phyloP scores from a whole-genome alignment of 164 flowering plant species.

The Vitis cinerea region DNA sequence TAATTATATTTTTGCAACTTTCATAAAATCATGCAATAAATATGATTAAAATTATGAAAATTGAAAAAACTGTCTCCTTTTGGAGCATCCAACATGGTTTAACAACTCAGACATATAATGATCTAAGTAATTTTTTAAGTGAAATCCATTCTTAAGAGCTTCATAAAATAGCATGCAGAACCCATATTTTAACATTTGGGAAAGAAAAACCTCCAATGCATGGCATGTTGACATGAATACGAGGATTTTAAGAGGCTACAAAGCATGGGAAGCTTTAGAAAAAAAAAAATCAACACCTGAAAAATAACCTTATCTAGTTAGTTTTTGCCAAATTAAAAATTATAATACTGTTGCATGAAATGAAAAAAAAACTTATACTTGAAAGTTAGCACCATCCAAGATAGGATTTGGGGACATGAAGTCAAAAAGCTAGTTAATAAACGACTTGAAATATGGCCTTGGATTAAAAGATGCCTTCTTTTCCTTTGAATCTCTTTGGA shows the following conservation, averaged over 20 bases:
- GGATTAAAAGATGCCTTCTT: constrained; percentile 78
- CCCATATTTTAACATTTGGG: too few species aligned
- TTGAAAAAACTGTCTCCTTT: too few species aligned
- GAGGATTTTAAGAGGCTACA: constrained; percentile 84
- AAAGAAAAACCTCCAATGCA: neutral
- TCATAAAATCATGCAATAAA: too few species aligned
- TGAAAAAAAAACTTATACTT: constrained; percentile 39
- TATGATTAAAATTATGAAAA: too few species aligned
- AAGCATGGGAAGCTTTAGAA: constrained; percentile 84
- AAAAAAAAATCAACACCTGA: constrained; percentile 67
- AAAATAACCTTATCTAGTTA: neutral
- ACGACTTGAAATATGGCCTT: constrained; percentile 87
- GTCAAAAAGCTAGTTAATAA: constrained; percentile 82
- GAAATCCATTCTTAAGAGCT: too few species aligned
- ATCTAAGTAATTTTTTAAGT: too few species aligned
- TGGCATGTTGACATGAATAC: constrained; percentile 63
- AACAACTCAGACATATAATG: too few species aligned
- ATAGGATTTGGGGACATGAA: constrained; percentile 63
- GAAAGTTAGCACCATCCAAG: constrained; percentile 70
- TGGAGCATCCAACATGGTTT: too few species aligned
- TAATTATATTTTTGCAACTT: too few species aligned
- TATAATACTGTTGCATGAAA: neutral
- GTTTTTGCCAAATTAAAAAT: neutral
- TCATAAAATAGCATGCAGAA: too few species aligned
- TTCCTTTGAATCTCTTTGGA: constrained; percentile 87